These are phyloP conservation scores for Helminthosporium solani DNA, from an alignment of 2,329 filamentous ascomycete species.

Conservation along the genomic window DNA sequence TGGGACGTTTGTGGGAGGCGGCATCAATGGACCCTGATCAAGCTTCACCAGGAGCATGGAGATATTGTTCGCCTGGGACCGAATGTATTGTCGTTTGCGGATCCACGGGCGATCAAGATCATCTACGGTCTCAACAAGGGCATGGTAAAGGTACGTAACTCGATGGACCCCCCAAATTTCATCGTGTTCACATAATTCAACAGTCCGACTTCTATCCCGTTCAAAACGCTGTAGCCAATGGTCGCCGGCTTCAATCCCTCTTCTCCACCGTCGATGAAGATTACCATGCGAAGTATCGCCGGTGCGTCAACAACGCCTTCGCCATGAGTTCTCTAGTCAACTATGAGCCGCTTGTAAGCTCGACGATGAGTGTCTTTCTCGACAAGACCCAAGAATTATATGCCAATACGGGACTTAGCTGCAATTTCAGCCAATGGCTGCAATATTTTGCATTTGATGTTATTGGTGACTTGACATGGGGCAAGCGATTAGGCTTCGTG, in stretches of 20 bases:
- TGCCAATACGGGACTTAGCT: constrained; percentile 47
- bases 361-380: constrained; percentile 71
- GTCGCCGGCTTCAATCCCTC: constrained; percentile 67
- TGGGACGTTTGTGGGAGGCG: constrained; percentile 65
- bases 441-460: constrained; percentile 83
- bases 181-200: constrained; percentile 2
- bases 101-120: constrained; percentile 69
- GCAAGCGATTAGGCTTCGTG: constrained; percentile 72
- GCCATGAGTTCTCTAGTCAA: constrained; percentile 74
- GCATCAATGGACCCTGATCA: constrained; percentile 67
- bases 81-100: constrained; percentile 70
- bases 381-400: constrained; percentile 48
- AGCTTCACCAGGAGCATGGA: constrained; percentile 69
- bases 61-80: constrained; percentile 74
- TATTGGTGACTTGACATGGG: constrained; percentile 75
- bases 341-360: constrained; percentile 79
- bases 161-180: background rate
- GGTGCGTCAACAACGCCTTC: constrained; percentile 75
- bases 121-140: constrained; percentile 85
- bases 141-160: constrained; percentile 64
- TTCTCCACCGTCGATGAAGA: constrained; percentile 75
- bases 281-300: constrained; percentile 73
- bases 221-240: constrained; percentile 70
- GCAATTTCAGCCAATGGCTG: constrained; percentile 70
- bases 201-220: constrained; percentile 80